phyloP scores from a whole-genome alignment of 2,329 filamentous ascomycete species.

The Periconia sp. region DNA sequence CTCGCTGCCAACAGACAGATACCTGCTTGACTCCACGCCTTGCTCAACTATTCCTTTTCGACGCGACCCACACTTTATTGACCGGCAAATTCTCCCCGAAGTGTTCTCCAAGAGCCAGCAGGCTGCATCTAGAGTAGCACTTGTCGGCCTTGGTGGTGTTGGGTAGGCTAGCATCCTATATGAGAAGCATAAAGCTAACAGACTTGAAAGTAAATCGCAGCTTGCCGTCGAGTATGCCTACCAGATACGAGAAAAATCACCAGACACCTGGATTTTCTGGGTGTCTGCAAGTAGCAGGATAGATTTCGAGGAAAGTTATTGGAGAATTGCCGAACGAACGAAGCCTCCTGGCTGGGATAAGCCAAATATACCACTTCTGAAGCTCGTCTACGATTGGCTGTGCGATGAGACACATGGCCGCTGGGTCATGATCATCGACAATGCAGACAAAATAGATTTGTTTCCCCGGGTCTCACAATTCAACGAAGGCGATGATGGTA shows the following conservation, averaged over 20 bases:
- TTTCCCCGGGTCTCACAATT: constrained; percentile 6
- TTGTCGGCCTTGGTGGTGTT: constrained; percentile 12
- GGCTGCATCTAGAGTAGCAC: constrained; percentile 4
- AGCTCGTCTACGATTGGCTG: constrained; percentile 32
- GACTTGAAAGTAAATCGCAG: constrained; percentile 18
- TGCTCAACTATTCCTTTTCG: constrained; percentile 5
- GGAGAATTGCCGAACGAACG: constrained; percentile 31
- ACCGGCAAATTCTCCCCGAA: constrained; percentile 3
- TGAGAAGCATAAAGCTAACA: neutral
- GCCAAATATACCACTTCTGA: constrained; percentile 24
- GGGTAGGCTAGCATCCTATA: constrained; percentile 8
- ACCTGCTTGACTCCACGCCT: constrained; percentile 1
- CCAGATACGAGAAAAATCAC: constrained; percentile 19
- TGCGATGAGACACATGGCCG: constrained; percentile 21
- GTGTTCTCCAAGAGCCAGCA: neutral
- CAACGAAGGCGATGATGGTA: neutral
- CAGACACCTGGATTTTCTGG: constrained; percentile 38
- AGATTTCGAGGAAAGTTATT: constrained; percentile 30
- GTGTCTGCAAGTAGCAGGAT: constrained; percentile 26
- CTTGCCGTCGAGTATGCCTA: constrained; percentile 32
- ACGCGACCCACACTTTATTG: constrained; percentile 8
- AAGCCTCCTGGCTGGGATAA: constrained; percentile 31
- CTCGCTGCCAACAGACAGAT: neutral
- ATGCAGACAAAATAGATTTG: constrained; percentile 28
- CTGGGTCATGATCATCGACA: constrained; percentile 43